Percentiles rank a stretch among this genome's conserved stretches.
Evolutionary conservation across 2,329 filamentous ascomycete species (phyloP).

Genomic region (Fusarium virguliforme): DNA sequence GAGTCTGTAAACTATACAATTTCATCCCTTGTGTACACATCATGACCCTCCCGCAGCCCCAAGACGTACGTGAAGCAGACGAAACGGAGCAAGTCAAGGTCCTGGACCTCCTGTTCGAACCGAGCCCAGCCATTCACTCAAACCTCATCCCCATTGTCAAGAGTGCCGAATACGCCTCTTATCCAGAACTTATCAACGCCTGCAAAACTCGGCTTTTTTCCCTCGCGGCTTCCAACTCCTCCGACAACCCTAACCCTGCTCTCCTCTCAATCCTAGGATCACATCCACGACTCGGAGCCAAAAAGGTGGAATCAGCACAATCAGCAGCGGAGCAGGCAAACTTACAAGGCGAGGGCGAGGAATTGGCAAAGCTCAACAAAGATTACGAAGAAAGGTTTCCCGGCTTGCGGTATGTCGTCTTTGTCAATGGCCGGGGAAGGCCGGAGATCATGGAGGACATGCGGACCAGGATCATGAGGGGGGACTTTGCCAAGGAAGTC

Average conservation of each 20-base stretch:
- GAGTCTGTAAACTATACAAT: background rate
- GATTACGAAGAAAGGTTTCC: constrained; percentile 88
- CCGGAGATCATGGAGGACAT: constrained; percentile 87
- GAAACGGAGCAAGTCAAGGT: constrained; percentile 69
- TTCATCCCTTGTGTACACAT: background rate
- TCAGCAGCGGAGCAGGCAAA: constrained; percentile 87
- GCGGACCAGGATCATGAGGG: constrained; percentile 79
- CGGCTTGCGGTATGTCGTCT: constrained; percentile 89
- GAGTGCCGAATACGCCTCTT: constrained; percentile 72
- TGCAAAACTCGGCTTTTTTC: constrained; percentile 75
- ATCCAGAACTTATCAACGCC: constrained; percentile 77
- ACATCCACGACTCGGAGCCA: constrained; percentile 87
- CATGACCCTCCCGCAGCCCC: constrained; percentile 70
- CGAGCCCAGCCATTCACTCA: constrained; percentile 80
- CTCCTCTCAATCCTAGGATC: constrained; percentile 83
- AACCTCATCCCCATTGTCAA: constrained; percentile 79
- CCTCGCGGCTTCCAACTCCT: constrained; percentile 67
- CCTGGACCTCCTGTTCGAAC: constrained; percentile 89
- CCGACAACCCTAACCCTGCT: constrained; percentile 63
- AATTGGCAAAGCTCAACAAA: constrained; percentile 77
- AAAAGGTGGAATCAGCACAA: constrained; percentile 85
- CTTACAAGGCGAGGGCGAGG: constrained; percentile 73
- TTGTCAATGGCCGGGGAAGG: constrained; percentile 86
- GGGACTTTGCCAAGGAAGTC: constrained; percentile 78
- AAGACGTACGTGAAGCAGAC: constrained; percentile 69